These are phyloP conservation scores for Chaetomiaceae sp. DNA, from an alignment of 2,329 filamentous ascomycete genomes.

Conservation along the genomic window DNA sequence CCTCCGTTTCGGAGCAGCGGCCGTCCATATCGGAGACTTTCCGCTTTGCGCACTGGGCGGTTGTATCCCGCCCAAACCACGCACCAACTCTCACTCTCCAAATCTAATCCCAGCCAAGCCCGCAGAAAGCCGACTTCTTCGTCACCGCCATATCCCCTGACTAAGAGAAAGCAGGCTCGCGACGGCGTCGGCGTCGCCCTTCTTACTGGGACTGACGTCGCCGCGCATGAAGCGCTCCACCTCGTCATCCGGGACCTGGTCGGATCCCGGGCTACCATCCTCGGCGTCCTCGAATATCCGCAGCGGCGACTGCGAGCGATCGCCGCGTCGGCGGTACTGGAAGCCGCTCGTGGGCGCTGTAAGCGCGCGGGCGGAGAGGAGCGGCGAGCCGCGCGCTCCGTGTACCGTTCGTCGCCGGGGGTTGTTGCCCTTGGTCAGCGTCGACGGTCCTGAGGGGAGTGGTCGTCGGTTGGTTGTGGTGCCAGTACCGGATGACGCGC, in stretches of 20 bases:
- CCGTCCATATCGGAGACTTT: too few species aligned
- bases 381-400: slow-evolving; percentile 32
- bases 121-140: too few species aligned
- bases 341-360: slow-evolving; percentile 11
- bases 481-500: slow-evolving; percentile 9
- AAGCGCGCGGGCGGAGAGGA: slow-evolving; percentile 29
- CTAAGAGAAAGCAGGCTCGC: slow-evolving; percentile 83
- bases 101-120: background rate
- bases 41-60: too few species aligned
- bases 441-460: slow-evolving; percentile 29
- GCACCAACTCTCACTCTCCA: too few species aligned
- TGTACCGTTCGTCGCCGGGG: slow-evolving; percentile 34
- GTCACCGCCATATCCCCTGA: slow-evolving; percentile 80
- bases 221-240: slow-evolving; percentile 68
- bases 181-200: slow-evolving; percentile 79
- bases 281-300: slow-evolving; percentile 44
- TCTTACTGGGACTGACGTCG: slow-evolving; percentile 62
- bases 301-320: slow-evolving; percentile 26
- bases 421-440: background rate
- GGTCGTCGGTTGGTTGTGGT: slow-evolving; percentile 29
- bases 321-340: background rate
- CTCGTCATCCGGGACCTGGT: slow-evolving; percentile 47
- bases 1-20: too few species aligned
- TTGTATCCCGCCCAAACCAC: too few species aligned
- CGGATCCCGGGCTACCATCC: slow-evolving; percentile 29